Percentiles rank a stretch among this genome's conserved stretches.
Evolutionary conservation across 495 filamentous ascomycete species (phyloP).

Genomic region (Bacidia rubella): DNA sequence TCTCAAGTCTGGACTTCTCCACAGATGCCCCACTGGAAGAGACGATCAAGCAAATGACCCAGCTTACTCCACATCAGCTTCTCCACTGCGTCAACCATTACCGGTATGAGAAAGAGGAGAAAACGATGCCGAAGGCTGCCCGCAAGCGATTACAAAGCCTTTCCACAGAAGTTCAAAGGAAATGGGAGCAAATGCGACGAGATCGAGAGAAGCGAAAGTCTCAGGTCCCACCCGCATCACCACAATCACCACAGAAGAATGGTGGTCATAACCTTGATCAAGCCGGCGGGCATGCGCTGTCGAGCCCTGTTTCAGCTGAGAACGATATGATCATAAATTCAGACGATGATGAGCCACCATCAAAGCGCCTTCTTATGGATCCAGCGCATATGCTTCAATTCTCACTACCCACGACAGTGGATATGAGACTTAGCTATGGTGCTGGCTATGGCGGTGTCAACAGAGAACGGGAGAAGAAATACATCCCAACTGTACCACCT

Average conservation of each 20-base stretch:
- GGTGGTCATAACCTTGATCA: constrained; percentile 2
- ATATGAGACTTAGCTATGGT: constrained; percentile 92
- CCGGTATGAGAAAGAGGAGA: constrained; percentile 88
- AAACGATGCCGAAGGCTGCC: constrained; percentile 69
- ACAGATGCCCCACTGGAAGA: constrained; percentile 65
- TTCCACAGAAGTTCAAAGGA: constrained; percentile 54
- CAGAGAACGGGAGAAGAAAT: constrained; percentile 81
- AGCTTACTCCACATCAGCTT: constrained; percentile 75
- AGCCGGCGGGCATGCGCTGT: constrained; percentile 11
- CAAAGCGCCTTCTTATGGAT: constrained; percentile 63
- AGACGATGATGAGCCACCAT: constrained; percentile 9
- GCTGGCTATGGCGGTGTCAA: constrained; percentile 91
- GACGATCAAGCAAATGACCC: constrained; percentile 76
- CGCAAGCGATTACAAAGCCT: constrained; percentile 73
- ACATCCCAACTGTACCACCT: constrained; percentile 88
- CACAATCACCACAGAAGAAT: constrained; percentile 9
- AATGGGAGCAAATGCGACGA: constrained; percentile 32
- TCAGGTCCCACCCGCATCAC: constrained; percentile 14
- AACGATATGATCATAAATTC: not conserved
- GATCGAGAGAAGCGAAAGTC: constrained; percentile 13
- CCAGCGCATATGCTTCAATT: constrained; percentile 91
- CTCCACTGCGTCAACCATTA: constrained; percentile 88
- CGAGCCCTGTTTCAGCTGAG: not conserved
- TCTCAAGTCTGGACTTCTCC: constrained; percentile 91
- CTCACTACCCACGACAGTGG: constrained; percentile 82